phyloP scores from a whole-genome alignment of 2,329 filamentous ascomycete genomes.

The Lasiodiplodia sp. region DNA sequence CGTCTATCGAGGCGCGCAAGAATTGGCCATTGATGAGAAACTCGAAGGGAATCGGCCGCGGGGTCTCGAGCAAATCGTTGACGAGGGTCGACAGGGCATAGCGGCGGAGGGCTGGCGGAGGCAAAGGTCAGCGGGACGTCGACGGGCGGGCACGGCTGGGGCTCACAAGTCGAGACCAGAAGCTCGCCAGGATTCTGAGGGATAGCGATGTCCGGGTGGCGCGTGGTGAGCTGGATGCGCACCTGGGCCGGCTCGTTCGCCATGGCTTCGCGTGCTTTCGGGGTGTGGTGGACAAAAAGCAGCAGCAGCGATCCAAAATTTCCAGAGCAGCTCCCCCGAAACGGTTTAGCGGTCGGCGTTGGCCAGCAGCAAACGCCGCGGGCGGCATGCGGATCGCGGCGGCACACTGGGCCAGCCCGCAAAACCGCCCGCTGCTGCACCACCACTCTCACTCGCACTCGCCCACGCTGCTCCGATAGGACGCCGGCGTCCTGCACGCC shows the following conservation, averaged over 20 bases:
- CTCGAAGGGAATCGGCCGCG: constrained; percentile 80
- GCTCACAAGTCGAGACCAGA: constrained; percentile 63
- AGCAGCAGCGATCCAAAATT: constrained; percentile 26
- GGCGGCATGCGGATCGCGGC: constrained; percentile 9
- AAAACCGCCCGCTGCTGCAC: not conserved
- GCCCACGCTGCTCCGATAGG: constrained; percentile 11
- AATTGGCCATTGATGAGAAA: constrained; percentile 96
- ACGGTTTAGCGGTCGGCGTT: constrained; percentile 27
- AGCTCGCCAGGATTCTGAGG: constrained; percentile 63
- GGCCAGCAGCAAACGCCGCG: constrained; percentile 18
- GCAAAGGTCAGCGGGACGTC: not conserved
- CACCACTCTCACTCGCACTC: not conserved
- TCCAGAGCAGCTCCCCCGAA: constrained; percentile 25
- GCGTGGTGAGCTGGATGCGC: constrained; percentile 61
- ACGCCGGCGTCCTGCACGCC: constrained; percentile 10
- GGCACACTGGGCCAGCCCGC: not conserved
- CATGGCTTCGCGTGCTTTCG: constrained; percentile 16
- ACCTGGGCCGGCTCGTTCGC: constrained; percentile 47
- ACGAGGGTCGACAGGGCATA: constrained; percentile 69
- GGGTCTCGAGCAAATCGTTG: constrained; percentile 65
- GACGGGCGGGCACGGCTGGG: not conserved
- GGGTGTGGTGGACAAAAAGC: not conserved
- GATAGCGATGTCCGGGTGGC: constrained; percentile 61
- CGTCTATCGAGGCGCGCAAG: constrained; percentile 85
- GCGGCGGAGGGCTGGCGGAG: constrained; percentile 58